These are phyloP conservation scores for Hygrocybe punicea DNA, from an alignment of 768 basidiomycete genomes.

Conservation along the genomic window DNA sequence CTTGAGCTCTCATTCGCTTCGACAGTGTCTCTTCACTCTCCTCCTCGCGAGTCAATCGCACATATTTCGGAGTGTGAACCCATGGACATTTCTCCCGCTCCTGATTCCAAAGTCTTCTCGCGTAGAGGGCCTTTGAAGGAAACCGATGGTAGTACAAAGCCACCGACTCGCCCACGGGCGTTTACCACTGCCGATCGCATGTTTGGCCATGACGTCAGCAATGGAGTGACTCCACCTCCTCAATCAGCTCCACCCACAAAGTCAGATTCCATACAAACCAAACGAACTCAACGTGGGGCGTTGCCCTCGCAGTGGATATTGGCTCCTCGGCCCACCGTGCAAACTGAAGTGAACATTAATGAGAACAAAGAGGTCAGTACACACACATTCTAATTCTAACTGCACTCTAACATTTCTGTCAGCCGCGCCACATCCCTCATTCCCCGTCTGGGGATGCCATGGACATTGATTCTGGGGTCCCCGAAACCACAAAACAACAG, in stretches of 20 bases:
- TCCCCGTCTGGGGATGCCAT: conserved; percentile 64
- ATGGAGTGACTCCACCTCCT: conserved; percentile 39
- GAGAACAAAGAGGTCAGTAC: neutral
- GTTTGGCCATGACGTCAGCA: conserved; percentile 75
- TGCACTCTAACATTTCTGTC: conserved; percentile 12
- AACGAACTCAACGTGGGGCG: conserved; percentile 58
- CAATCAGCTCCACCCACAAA: conserved; percentile 26
- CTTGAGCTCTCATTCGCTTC: conserved; percentile 78
- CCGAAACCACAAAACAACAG: conserved; percentile 13
- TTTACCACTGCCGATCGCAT: conserved; percentile 62
- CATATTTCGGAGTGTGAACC: conserved; percentile 54
- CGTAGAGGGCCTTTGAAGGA: neutral
- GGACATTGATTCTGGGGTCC: conserved; percentile 58
- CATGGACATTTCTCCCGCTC: conserved; percentile 83
- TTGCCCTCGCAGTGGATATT: conserved; percentile 63
- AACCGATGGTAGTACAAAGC: conserved; percentile 13
- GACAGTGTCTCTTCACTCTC: conserved; percentile 75
- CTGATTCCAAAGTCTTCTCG: conserved; percentile 24
- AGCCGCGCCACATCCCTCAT: conserved; percentile 40
- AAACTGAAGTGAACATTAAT: conserved; percentile 28
- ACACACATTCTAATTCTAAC: neutral
- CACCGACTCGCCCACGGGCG: conserved; percentile 52
- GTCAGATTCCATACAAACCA: conserved; percentile 40
- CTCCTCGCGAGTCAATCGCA: conserved; percentile 47
- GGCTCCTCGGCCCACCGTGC: conserved; percentile 22